Evolutionary conservation across 2,329 filamentous ascomycete species (phyloP).

Genomic region (Cryphonectria nitschkei): DNA sequence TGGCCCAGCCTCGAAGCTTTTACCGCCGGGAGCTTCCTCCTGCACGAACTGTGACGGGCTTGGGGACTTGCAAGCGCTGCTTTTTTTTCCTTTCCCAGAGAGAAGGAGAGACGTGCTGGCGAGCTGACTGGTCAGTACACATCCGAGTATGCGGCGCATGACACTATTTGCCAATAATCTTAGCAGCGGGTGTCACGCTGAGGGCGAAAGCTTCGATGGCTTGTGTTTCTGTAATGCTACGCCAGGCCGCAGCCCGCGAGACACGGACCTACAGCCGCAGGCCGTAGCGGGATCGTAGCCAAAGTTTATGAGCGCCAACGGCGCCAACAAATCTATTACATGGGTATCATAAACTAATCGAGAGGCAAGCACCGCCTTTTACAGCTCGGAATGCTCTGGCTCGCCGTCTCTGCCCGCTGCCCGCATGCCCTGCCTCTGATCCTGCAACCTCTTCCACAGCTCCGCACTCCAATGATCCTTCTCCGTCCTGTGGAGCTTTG

Average conservation of each 20-base stretch:
- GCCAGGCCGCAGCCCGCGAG: neutral
- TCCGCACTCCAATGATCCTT: conserved; percentile 52
- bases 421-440: conserved; percentile 31
- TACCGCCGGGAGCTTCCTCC: neutral
- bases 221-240: neutral
- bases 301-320: neutral
- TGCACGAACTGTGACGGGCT: neutral
- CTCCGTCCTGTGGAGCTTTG: conserved; percentile 42
- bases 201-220: neutral
- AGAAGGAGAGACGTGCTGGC: neutral
- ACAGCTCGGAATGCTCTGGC: conserved; percentile 21
- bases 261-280: neutral
- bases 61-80: neutral
- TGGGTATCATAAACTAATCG: conserved; percentile 12
- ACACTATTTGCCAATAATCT: neutral
- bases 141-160: neutral
- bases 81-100: neutral
- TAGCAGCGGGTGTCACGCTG: neutral
- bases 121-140: neutral
- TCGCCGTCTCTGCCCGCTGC: conserved; percentile 5
- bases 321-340: neutral
- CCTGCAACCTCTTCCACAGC: conserved; percentile 42
- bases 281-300: neutral
- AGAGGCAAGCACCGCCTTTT: neutral
- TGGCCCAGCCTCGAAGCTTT: neutral